These are phyloP conservation scores for Hypoxylon lienhwacheense DNA, from an alignment of 495 filamentous ascomycete species.

Conservation along the genomic window DNA sequence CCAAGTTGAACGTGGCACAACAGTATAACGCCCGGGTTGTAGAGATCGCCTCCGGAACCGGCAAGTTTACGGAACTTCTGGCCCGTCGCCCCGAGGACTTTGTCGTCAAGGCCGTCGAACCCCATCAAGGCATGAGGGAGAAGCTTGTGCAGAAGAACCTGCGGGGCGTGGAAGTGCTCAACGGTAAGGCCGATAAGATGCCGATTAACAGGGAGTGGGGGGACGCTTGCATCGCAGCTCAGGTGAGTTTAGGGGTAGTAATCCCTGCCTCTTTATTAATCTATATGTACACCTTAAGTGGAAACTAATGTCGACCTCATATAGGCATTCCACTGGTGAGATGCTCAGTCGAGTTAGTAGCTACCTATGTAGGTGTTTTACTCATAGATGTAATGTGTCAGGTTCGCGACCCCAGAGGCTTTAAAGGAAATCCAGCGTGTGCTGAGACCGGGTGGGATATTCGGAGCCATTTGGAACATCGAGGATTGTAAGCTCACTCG, in stretches of 20 bases:
- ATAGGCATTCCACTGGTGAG: constrained; percentile 63
- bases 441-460: constrained; percentile 50
- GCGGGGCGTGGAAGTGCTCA: constrained; percentile 48
- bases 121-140: constrained; percentile 61
- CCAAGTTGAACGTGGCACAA: constrained; percentile 48
- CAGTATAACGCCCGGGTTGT: constrained; percentile 51
- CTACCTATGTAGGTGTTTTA: neutral
- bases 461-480: constrained; percentile 68
- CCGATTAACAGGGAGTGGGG: constrained; percentile 57
- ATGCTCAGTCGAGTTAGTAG: neutral
- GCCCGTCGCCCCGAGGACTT: constrained; percentile 54
- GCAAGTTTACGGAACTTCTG: constrained; percentile 66
- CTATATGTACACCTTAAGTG: constrained; percentile 1
- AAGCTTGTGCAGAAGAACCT: constrained; percentile 58
- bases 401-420: constrained; percentile 62
- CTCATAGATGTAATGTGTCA: constrained; percentile 23
- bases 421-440: constrained; percentile 62
- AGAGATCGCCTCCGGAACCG: constrained; percentile 67
- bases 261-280: neutral
- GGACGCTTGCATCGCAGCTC: constrained; percentile 64
- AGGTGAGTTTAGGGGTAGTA: constrained; percentile 59
- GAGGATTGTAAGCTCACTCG: constrained; percentile 58
- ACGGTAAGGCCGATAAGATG: constrained; percentile 59
- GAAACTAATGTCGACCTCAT: constrained; percentile 3
- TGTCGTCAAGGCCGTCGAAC: constrained; percentile 63